phyloP scores from a whole-genome alignment of 2,329 filamentous ascomycete genomes.

The Fusarium temperatum region DNA sequence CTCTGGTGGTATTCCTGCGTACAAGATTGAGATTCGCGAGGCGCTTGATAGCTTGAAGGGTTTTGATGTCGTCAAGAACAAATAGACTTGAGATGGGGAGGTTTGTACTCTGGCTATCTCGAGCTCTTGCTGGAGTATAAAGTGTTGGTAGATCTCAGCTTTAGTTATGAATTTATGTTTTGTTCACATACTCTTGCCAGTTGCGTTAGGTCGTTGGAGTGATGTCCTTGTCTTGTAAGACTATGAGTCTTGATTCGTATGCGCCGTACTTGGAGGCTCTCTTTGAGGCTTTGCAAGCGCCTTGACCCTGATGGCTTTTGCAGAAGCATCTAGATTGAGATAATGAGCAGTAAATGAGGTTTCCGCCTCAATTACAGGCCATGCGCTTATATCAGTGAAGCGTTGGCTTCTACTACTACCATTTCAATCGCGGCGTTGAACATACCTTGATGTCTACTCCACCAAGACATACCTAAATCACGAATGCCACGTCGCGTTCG shows the following conservation, averaged over 20 bases:
- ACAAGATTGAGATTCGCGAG: constrained; percentile 39
- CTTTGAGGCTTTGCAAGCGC: too few relatives aligned
- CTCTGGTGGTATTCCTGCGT: constrained; percentile 51
- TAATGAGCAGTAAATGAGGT: not conserved
- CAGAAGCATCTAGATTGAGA: not conserved
- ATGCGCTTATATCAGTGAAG: too few relatives aligned
- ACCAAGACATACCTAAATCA: not conserved
- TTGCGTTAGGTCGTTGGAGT: not conserved
- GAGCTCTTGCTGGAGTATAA: not conserved
- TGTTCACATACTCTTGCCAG: not conserved
- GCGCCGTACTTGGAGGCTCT: too few relatives aligned
- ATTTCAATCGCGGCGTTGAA: not conserved
- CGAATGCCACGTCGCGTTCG: not conserved
- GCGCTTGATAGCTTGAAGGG: constrained; percentile 33
- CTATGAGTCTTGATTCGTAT: accelerated
- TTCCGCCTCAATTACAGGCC: too few relatives aligned
- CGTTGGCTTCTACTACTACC: too few relatives aligned
- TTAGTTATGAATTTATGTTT: not conserved
- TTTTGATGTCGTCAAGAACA: constrained; percentile 33
- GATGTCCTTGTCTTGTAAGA: too few relatives aligned
- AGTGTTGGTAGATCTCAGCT: not conserved
- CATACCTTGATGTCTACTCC: not conserved
- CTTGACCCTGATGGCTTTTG: not conserved
- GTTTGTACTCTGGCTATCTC: not conserved
- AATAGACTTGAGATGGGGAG: not conserved